Evolutionary conservation across 495 filamentous ascomycete genomes (phyloP), one percentile per base, ranked within the genome.

Genomic region (Xylaria acuta): DNA sequence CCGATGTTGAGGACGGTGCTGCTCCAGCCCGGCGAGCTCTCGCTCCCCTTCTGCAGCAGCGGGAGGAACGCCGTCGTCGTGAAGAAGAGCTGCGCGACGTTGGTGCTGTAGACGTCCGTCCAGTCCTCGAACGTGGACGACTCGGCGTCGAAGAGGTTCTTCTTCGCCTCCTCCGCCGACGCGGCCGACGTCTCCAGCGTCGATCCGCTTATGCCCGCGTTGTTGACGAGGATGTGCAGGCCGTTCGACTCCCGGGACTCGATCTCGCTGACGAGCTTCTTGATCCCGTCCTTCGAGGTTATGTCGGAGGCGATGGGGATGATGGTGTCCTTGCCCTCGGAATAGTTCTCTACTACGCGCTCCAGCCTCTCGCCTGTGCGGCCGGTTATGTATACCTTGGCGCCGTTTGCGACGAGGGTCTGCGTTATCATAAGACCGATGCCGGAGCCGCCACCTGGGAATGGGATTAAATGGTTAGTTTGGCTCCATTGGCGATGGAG

Each of bases 301-400:
- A 86, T 74, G 76, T 86, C 80, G 25, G 80, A 80, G 1, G 76
- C 75, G 20, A 86, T 75, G 22, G 83, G 68, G 38, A 83, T 63
- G 73, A 82, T 81, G 18, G 71, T 69, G 12, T 77, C 30, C 5
- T 71, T 43, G 76, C 82, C 84, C 67, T 83, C 79, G 0, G 76
- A 72, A 69, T 74, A 77, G 36, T 64, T 41, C 64, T 77, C 79
- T 53, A 79, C 83, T 69, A 75, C 78, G 16, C 70, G 73, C 49
- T 78, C 76, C 1, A 80, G 75, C 72, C 78, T 80, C 27, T 74
- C 73, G 40, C 72, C 87, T 75, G 92, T 91, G 30, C 93, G 91
- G 16, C 92, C 94, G n/a, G 92, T 92, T 73, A 96, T 94, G 82
- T 95, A 96, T 25, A 95, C 93, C 34, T 88, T 92, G 25, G 93